Conservation (phyloP, 169 alveolate species). For the Eimeria mitis region DNA sequence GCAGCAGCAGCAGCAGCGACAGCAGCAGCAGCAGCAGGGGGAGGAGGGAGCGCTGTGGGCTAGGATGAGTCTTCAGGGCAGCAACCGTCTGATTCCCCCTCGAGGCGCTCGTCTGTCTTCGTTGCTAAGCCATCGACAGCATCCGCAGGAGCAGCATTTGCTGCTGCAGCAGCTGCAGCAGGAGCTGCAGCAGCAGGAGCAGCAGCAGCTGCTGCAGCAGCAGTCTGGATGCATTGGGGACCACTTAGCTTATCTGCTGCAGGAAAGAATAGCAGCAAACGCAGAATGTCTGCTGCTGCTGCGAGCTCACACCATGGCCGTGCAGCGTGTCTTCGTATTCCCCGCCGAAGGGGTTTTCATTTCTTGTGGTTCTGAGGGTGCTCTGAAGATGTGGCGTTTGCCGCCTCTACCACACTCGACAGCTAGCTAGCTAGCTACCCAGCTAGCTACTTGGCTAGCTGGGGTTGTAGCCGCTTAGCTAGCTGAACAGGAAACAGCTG, state of each 20-base stretch:
- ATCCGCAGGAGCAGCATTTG: slow-evolving; percentile 13
- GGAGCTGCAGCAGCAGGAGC: background rate
- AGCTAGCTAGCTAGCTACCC: slow-evolving; percentile 41
- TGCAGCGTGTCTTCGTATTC: background rate
- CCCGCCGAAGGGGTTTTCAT: background rate
- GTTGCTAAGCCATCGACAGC: background rate
- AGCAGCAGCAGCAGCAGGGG: slow-evolving; percentile 34
- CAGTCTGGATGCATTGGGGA: background rate
- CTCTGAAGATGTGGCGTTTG: slow-evolving; percentile 26
- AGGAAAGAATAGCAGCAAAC: slow-evolving; percentile 40
- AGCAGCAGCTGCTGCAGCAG: slow-evolving; percentile 32
- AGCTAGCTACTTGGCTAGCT: background rate
- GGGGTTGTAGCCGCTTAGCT: background rate
- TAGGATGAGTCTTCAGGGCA: background rate
- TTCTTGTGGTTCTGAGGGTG: slow-evolving; percentile 55
- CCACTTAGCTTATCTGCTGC: background rate
- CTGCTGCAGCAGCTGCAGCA: slow-evolving; percentile 50
- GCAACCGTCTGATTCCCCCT: background rate
- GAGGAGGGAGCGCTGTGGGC: background rate
- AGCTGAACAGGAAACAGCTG: background rate
- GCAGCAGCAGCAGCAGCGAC: slow-evolving; percentile 38
- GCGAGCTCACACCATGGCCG: slow-evolving; percentile 38
- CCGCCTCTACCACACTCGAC: background rate
- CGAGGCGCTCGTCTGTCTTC: slow-evolving; percentile 11
- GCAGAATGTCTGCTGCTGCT: slow-evolving; percentile 60